These are phyloP conservation scores for Anethum foeniculum DNA, from an alignment of 140 eudicot genomes.

Conservation along the genomic window DNA sequence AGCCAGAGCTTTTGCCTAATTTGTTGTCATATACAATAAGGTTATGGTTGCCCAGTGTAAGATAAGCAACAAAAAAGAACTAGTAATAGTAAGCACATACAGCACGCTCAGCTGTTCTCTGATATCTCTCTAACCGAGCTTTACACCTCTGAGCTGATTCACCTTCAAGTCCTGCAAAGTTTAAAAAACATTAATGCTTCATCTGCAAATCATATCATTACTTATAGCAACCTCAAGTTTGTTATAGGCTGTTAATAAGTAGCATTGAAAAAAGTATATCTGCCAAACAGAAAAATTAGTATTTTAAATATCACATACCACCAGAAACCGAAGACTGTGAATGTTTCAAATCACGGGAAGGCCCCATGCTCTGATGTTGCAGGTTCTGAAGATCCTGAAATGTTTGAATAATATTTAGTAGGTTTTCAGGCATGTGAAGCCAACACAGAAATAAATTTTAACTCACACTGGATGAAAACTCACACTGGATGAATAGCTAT, in stretches of 20 bases:
- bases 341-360: conserved; percentile 37
- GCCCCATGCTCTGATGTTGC: conserved; percentile 34
- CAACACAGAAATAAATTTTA: conserved; percentile 1
- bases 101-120: conserved; percentile 93
- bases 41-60: background rate
- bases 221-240: conserved; percentile 9
- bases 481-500: conserved; percentile 53
- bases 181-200: conserved; percentile 12
- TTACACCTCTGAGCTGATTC: conserved; percentile 95
- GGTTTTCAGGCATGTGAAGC: background rate
- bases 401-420: conserved; percentile 19
- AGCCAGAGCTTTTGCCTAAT: conserved; percentile 90
- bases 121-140: conserved; percentile 95
- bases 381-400: conserved; percentile 24
- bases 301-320: conserved; percentile 35
- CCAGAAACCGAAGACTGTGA: conserved; percentile 45
- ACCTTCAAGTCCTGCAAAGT: conserved; percentile 47
- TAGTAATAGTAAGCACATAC: conserved; percentile 36
- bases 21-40: conserved; percentile 16
- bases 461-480: conserved; percentile 61
- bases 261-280: background rate
- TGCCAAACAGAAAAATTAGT: background rate
- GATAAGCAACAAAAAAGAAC: background rate
- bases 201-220: background rate
- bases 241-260: background rate